Evolutionary conservation across 2,329 filamentous ascomycete species (phyloP), one percentile per base, ranked within the genome.

Genomic region (Canariomyces notabilis): DNA sequence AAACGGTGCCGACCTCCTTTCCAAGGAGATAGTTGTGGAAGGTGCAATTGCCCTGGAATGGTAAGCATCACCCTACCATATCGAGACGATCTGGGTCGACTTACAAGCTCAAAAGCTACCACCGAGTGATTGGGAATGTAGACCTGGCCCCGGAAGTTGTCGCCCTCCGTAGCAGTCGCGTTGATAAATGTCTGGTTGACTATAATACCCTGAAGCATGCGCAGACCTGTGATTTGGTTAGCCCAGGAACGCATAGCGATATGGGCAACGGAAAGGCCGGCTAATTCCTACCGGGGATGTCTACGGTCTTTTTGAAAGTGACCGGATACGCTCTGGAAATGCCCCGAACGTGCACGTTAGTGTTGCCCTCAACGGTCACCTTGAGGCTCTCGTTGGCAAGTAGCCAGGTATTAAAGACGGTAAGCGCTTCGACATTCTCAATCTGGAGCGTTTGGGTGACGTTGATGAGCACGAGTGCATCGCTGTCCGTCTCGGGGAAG

Each of bases 111-210:
- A 42, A 87, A 71, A n/a, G 74, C 79, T 59, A 83, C 72, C 42
- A 77, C 65, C 1, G 82, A 83, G 6, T 71, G 73, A 62, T 87
- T 87, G 54, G 79, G 80, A 41, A 87, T 81, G 46, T 69, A 68
- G 47, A 75, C 73, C 12, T 68, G 74, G 55, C 74, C 82, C 42
- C 73, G 66, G 65, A 87, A 82, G 67, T 85, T 87, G 59, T 74
- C 71, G 52, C 69, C 73, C 43, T 73, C 62, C 53, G 83, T 72
- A 34, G 65, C 64, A 51, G 76, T 71, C 33, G 77, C 66, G 43
- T n/a, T n/a, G n/a, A n/a, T n/a, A n/a, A n/a, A n/a, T n/a, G n/a
- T n/a, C n/a, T n/a, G n/a, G n/a, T 64, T 69, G 48, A 83, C 73
- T 22, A 63, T 60, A 41, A 78, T 74, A 41, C 79, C 80, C 34